Base-by-base conservation (phyloP, 441 rosid species). In the Syzygium malaccense region DNA sequence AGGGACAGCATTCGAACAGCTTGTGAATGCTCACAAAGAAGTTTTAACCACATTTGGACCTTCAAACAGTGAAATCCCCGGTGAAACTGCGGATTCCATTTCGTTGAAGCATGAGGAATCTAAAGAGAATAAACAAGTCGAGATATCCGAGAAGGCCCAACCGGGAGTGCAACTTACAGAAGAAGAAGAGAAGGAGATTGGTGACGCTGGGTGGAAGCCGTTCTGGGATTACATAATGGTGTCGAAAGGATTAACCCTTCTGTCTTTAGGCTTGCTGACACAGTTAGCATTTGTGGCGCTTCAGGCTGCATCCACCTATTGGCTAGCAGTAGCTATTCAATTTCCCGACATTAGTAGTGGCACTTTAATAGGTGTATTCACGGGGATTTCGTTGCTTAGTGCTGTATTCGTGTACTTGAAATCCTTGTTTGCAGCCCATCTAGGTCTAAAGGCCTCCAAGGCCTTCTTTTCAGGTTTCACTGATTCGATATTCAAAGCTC, bases 1-100 rank as follows among this genome's bases (percentile, higher is more conserved):
- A 30, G 98, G 98, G 51, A 92, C 98, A 48, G 95, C 99, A 85
- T 96, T 97, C 85, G 93, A 95, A 71, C 94, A 91, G 86, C 96
- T 96, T 23, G 98, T 97, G 89, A 96, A 93, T 92, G 99, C 99
- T 89, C 99, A 96, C 86, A 95, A 91, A 89, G 99, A 95, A 87
- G 91, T 94, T 62, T 87, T 96, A 86, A 92, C 97, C 68, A 91
- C 88, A 84, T 86, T 94, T 88, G 93, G 84, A 60, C 86, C 93
- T 57, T 60, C 79, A 49, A 86, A 86, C 14, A 51, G 85, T 58
- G 91, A 89, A 91, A 89, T 86, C 71, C 60, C 48, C 2, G 92
- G 78, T 71, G 92, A 90, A 88, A 66, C 89, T 88, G 37, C 79
- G 14, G 60, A 91, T 89, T 66, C 30, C 49, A n/a, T 91, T 62